A percentile compares a stretch with the other conserved stretches of the same genome.
Evolutionary conservation across 2,329 filamentous ascomycete species (phyloP).

Genomic region (Mycosphaerella arachidis): DNA sequence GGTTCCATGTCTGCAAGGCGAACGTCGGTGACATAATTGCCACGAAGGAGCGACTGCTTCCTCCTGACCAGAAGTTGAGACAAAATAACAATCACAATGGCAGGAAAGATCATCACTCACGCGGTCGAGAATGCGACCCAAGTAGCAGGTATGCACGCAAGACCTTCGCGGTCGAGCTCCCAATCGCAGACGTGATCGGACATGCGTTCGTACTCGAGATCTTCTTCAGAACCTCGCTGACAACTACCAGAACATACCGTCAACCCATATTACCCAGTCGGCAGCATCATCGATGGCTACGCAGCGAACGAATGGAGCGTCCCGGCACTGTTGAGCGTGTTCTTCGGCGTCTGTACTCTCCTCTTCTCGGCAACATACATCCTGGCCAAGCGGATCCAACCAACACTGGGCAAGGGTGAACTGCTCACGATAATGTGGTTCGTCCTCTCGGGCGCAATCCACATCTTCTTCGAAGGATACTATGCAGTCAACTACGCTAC

Average conservation of each 20-base stretch:
- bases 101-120: conserved; percentile 5
- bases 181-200: no score
- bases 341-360: conserved; percentile 52
- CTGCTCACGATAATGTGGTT: conserved; percentile 68
- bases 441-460: conserved; percentile 65
- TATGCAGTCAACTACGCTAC: conserved; percentile 65
- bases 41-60: no score
- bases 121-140: conserved; percentile 5
- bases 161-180: no score
- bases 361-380: conserved; percentile 57
- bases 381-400: conserved; percentile 50
- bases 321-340: conserved; percentile 55
- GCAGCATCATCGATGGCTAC: conserved; percentile 59
- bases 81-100: neutral
- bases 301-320: conserved; percentile 62
- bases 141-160: conserved; percentile 27
- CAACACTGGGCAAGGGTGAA: conserved; percentile 52
- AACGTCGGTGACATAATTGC: neutral
- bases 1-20: neutral
- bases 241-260: neutral
- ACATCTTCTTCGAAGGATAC: conserved; percentile 82
- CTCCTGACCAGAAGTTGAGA: neutral
- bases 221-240: neutral
- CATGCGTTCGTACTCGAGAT: no score
- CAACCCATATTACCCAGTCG: conserved; percentile 67